Evolutionary conservation across 169 alveolate genomes (phyloP).

Genomic region (Babesia ovata): DNA sequence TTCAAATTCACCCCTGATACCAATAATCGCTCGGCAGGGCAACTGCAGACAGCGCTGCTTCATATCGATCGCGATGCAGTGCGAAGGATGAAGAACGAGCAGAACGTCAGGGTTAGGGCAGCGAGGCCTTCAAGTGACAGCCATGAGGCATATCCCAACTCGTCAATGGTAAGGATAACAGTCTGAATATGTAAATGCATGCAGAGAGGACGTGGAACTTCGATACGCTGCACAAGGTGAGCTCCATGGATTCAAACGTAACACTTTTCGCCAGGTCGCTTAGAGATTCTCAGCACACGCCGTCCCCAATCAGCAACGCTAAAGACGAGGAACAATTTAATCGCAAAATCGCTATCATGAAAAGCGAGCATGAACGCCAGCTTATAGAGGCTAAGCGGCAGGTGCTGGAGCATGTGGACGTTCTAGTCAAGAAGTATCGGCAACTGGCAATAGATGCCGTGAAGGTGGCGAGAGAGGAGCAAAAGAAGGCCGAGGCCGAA

Average conservation of each 20-base stretch:
- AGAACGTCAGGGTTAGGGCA: slow-evolving; percentile 50
- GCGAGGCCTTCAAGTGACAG: slow-evolving; percentile 22
- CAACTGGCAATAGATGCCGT: slow-evolving; percentile 67
- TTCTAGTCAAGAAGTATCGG: slow-evolving; percentile 50
- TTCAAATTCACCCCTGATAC: slow-evolving; percentile 29
- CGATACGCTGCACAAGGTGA: slow-evolving; percentile 2
- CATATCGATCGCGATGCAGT: slow-evolving; percentile 50
- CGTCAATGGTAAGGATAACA: neutral
- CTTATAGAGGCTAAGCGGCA: slow-evolving; percentile 33
- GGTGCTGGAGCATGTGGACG: slow-evolving; percentile 50
- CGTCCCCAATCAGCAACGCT: neutral
- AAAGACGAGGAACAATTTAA: slow-evolving; percentile 3
- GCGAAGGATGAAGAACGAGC: slow-evolving; percentile 29
- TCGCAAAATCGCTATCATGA: slow-evolving; percentile 28
- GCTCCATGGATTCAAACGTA: neutral
- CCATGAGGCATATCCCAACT: neutral
- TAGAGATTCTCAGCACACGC: neutral
- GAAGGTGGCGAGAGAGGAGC: slow-evolving; percentile 61
- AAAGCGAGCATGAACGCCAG: slow-evolving; percentile 27
- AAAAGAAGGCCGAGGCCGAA: slow-evolving; percentile 39
- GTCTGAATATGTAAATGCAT: neutral
- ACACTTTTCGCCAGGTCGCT: slow-evolving; percentile 1
- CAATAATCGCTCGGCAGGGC: neutral
- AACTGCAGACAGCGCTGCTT: slow-evolving; percentile 26
- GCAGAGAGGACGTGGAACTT: neutral